Base-by-base conservation (phyloP, 2,329 filamentous ascomycete species). In the Paracoccidioides lutzii region DNA sequence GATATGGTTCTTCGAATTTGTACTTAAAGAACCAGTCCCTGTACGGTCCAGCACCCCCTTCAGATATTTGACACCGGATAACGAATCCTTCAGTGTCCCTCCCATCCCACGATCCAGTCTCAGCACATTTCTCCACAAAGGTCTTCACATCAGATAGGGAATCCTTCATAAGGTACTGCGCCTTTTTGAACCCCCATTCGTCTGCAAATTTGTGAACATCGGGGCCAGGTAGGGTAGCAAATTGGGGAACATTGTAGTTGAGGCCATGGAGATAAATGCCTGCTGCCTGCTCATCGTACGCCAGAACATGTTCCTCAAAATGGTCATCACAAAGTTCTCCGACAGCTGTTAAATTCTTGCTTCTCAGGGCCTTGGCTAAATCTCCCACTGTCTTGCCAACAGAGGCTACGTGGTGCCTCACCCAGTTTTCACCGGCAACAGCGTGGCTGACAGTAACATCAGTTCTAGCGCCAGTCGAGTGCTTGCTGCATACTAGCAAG, bases 1-100 rank as follows among this genome's bases (percentile, higher is more conserved):
- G 76, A 68, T 98, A 98, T 0, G 93, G 93, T 73, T 98, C 93
- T 67, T 98, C 93, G 58, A 98, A 98, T 74, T 98, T 98, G 81
- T 90, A 98, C 73, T 98, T 98, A 83, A 98, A 98, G 73, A 98
- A 98, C 93, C 93, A 98, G 69, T 98, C 90, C n/a, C 81, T 74
- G 68, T 84, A 93, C 0, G 81, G 79, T 1, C 69, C 70, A 12
- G 69, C 67, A 0, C 71, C 73, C 0, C 75, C 74, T 50, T 72
- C 65, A 54, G 67, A 76, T 76, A 76, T 83, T 74, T 82, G 88
- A 79, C 93, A 97, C 55, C 93, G 85, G 62, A 98, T 86, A 56
- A 98, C 93, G 64, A 98, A 98, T 3, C 93, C 93, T 71, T 98
- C 93, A 0, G 95, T 91, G 62, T 97, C 91, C 54, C 90, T 86